Conservation (phyloP, 257 asterid species). For the Solanum pinnatisectum region DNA sequence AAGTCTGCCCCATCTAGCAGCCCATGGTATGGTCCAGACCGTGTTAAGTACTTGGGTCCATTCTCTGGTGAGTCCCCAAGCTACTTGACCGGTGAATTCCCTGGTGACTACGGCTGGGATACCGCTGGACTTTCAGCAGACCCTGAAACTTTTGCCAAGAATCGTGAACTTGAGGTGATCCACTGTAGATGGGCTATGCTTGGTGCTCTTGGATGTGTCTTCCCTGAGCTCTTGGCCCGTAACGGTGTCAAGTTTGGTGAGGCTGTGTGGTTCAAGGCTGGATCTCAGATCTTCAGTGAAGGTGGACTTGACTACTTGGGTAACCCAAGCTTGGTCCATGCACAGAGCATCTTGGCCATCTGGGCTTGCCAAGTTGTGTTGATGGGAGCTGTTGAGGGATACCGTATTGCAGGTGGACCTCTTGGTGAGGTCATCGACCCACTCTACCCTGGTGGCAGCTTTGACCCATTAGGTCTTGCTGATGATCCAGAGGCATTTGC, state of each 20-base stretch:
- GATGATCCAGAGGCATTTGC: constrained; percentile 41
- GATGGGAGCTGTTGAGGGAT: constrained; percentile 76
- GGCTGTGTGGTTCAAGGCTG: constrained; percentile 81
- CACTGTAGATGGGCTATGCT: constrained; percentile 77
- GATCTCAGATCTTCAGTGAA: constrained; percentile 52
- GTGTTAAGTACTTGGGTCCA: constrained; percentile 61
- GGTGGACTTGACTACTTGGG: constrained; percentile 72
- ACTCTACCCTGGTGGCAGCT: constrained; percentile 14
- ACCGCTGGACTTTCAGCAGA: constrained; percentile 63
- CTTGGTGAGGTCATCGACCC: constrained; percentile 15
- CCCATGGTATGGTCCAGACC: constrained; percentile 72
- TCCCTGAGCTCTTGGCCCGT: constrained; percentile 65
- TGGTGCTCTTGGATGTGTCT: constrained; percentile 74
- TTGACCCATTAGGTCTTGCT: constrained; percentile 26
- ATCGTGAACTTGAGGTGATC: constrained; percentile 68
- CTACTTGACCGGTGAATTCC: constrained; percentile 62
- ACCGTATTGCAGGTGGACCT: constrained; percentile 26
- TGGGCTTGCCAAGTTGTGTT: constrained; percentile 55
- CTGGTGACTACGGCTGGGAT: constrained; percentile 77
- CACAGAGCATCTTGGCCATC: constrained; percentile 64
- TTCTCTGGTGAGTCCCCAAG: constrained; percentile 59
- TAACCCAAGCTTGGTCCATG: constrained; percentile 63
- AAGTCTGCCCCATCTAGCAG: constrained; percentile 29
- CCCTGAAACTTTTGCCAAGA: constrained; percentile 68
- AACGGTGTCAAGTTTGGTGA: constrained; percentile 70